Evolutionary conservation across 169 alveolate species (phyloP).

Genomic region (Babesia caballi): DNA sequence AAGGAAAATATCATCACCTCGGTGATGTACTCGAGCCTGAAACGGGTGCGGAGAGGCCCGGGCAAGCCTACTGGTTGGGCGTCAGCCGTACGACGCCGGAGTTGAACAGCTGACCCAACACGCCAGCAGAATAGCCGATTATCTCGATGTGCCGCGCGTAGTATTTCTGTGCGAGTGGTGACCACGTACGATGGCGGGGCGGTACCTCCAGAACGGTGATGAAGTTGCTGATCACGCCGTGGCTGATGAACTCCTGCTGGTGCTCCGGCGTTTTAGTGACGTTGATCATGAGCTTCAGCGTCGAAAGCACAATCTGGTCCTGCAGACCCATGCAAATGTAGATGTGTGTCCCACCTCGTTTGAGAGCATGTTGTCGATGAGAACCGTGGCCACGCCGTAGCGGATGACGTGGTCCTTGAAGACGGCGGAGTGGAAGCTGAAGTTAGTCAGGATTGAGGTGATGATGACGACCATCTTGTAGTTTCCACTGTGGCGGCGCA

Average conservation of each 20-base stretch:
- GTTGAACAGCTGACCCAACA: conserved; percentile 58
- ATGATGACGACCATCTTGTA: conserved; percentile 25
- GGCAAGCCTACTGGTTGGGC: neutral
- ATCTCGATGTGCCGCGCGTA: conserved; percentile 10
- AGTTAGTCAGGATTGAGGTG: conserved; percentile 43
- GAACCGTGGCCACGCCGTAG: conserved; percentile 8
- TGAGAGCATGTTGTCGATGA: conserved; percentile 20
- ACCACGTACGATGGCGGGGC: neutral
- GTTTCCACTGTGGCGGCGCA: conserved; percentile 7
- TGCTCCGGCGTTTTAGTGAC: conserved; percentile 46
- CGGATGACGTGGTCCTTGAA: conserved; percentile 47
- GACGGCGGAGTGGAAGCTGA: conserved; percentile 30
- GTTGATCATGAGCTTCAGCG: conserved; percentile 62
- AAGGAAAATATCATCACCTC: conserved; percentile 46
- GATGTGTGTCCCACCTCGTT: neutral
- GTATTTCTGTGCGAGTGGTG: conserved; percentile 14
- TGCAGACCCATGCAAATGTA: neutral
- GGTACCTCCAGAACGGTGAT: conserved; percentile 22
- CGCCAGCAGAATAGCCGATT: conserved; percentile 41
- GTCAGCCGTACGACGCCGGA: conserved; percentile 3
- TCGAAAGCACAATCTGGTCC: conserved; percentile 22
- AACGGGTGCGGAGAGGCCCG: too few relatives aligned
- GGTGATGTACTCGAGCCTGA: conserved; percentile 41
- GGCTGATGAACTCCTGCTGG: conserved; percentile 27
- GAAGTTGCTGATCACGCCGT: conserved; percentile 37